Conservation (phyloP, 139 green algal species). For the Coelastrella sp. region DNA sequence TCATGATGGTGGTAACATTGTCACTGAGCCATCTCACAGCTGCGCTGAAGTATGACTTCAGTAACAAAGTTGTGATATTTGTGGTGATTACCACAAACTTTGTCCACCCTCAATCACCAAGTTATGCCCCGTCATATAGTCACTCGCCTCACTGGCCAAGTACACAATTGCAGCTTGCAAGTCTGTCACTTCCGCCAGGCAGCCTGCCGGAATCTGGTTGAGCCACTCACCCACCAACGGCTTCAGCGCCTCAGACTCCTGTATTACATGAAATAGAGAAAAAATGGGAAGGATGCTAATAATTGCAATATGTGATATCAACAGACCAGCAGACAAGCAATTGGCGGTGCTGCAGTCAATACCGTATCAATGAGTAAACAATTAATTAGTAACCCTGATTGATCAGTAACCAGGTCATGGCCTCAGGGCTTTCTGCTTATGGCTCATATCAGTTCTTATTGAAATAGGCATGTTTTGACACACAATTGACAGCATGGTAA, state of each 20-base stretch:
- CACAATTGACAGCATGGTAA: too few relatives aligned
- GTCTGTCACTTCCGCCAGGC: conserved; percentile 58
- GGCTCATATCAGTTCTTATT: too few relatives aligned
- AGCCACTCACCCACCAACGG: conserved; percentile 59
- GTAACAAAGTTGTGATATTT: too few relatives aligned
- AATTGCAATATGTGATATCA: not conserved
- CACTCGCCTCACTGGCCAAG: conserved; percentile 54
- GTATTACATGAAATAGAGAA: not conserved
- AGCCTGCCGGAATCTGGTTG: conserved; percentile 51
- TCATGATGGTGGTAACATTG: too few relatives aligned
- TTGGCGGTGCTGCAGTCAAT: too few relatives aligned
- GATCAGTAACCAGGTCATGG: too few relatives aligned
- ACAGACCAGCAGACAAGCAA: not conserved
- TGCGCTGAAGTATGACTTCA: too few relatives aligned
- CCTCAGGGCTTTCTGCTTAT: too few relatives aligned
- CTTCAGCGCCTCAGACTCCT: conserved; percentile 57
- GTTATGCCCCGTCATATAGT: conserved; percentile 66
- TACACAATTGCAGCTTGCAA: conserved; percentile 63
- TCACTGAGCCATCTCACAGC: too few relatives aligned
- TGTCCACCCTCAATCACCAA: conserved; percentile 63
- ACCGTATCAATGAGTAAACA: too few relatives aligned
- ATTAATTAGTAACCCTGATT: too few relatives aligned
- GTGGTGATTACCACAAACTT: conserved; percentile 50
- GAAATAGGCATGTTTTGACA: too few relatives aligned
- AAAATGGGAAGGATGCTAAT: not conserved